Evolutionary conservation across 805 yeast genomes (phyloP), one percentile per base, ranked within the genome.

Genomic region (Saccharomyces kudriavzevii): DNA sequence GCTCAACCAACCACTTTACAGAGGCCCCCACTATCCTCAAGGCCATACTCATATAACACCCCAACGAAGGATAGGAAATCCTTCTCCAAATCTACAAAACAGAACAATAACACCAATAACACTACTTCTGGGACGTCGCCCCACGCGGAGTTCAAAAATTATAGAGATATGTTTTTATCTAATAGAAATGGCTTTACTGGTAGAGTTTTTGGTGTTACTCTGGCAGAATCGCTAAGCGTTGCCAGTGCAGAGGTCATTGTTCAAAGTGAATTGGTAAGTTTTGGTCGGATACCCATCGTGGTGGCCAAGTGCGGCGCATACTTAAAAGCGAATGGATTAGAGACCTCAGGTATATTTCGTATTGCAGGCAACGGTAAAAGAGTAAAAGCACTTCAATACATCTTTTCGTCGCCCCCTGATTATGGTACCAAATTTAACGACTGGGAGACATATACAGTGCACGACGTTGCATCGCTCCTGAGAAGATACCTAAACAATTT

Each of bases 241-340:
- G 96, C 72, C n/a, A 63, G 68, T 51, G 72, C 98, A 0, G 83
- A 84, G 54, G 96, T 91, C 17, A 78, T 62, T 66, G 76, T 61
- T 69, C 80, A 47, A 81, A 82, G 66, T 57, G 84, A 83, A 27
- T 80, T 83, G 54, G 80, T 87, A 30, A 82, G 84, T 49, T 94
- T 89, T 66, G 99, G 98, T 24, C 76, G 83, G 51, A 88, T 94
- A 20, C 99, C 99, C 0, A 79, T 89, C 17, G 86, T 94, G 13
- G 95, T 94, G n/a, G 98, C 97, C 14, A 87, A 89, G 60, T 92
- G 99, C 72, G 97, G 98, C 0, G 84, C 87, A 0, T 91, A 72
- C 64, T 71, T 94, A 55, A 92, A 94, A 64, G 80, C 81, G 48
- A 82, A 88, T 58, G 96, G 86, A 2, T 74, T 89, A 30, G 80